phyloP scores from a whole-genome alignment of 164 flowering plant genomes.

The Tetrastigma voinierianum region DNA sequence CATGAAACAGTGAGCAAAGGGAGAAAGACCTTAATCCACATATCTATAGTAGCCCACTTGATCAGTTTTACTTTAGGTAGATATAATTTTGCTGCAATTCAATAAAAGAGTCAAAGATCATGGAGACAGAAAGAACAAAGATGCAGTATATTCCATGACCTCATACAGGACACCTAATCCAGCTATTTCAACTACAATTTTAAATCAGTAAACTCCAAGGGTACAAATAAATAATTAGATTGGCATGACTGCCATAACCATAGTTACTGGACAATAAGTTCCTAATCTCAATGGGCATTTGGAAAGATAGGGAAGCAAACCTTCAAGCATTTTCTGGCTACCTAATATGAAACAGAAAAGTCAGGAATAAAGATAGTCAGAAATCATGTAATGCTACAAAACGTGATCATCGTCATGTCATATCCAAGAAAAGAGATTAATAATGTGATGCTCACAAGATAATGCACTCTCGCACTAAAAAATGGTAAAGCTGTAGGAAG shows the following conservation, averaged over 20 bases:
- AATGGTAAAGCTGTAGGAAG: too few species aligned
- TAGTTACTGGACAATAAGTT: not conserved
- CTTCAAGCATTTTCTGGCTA: too few species aligned
- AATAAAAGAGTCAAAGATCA: not conserved
- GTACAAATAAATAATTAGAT: not conserved
- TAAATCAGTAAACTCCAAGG: not conserved
- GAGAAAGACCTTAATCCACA: conserved; percentile 80
- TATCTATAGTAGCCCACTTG: conserved; percentile 70
- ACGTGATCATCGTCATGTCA: too few species aligned
- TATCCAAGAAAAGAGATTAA: too few species aligned
- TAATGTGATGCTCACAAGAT: too few species aligned
- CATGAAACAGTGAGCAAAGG: not conserved
- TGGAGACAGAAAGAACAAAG: not conserved
- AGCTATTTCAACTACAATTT: not conserved
- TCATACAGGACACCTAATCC: not conserved
- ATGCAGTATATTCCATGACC: not conserved
- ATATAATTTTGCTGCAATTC: conserved; percentile 70
- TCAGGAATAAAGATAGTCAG: too few species aligned
- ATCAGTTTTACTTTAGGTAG: conserved; percentile 64
- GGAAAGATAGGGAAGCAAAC: not conserved
- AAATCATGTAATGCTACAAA: too few species aligned
- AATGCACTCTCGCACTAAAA: too few species aligned
- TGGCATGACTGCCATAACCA: not conserved
- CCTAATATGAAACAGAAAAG: too few species aligned
- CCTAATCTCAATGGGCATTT: not conserved